Conservation (phyloP, 139 green algal species). For the Chlamydomonas schloesseri region DNA sequence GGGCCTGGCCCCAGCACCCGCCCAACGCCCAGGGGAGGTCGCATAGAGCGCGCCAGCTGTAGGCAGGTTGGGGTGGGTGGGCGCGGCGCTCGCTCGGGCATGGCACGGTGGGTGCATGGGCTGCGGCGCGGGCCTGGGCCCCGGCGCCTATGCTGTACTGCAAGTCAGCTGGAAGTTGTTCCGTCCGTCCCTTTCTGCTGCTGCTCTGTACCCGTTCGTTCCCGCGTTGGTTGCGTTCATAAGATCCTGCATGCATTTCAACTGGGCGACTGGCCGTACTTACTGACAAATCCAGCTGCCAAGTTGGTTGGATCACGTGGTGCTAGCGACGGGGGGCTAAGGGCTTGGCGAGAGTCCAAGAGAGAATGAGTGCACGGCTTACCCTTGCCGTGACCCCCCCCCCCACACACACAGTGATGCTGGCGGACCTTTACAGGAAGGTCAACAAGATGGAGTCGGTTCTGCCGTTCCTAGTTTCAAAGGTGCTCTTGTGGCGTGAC, state of each 20-base stretch:
- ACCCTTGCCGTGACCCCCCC: too few species aligned
- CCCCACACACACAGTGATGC: too few species aligned
- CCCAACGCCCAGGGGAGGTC: not conserved
- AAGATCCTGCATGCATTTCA: not conserved
- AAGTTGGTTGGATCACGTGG: not conserved
- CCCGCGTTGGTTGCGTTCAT: not conserved
- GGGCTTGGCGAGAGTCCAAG: not conserved
- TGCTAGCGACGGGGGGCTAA: not conserved
- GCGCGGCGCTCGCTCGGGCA: not conserved
- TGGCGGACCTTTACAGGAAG: too few species aligned
- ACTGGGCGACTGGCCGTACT: not conserved
- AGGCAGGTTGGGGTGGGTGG: not conserved
- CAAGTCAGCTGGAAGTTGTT: not conserved
- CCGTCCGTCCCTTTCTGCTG: not conserved
- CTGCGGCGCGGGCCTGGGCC: not conserved
- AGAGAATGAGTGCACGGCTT: not conserved
- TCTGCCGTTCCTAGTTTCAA: not conserved
- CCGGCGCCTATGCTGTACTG: not conserved
- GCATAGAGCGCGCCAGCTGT: not conserved
- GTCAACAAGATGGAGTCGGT: not conserved
- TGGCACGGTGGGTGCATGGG: constrained; percentile 1
- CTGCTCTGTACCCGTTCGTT: not conserved
- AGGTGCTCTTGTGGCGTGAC: not conserved
- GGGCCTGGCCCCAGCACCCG: not conserved
- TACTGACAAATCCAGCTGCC: not conserved